Base-by-base conservation (phyloP, 1,139 yeast species). In the Protomyces inouyei region DNA sequence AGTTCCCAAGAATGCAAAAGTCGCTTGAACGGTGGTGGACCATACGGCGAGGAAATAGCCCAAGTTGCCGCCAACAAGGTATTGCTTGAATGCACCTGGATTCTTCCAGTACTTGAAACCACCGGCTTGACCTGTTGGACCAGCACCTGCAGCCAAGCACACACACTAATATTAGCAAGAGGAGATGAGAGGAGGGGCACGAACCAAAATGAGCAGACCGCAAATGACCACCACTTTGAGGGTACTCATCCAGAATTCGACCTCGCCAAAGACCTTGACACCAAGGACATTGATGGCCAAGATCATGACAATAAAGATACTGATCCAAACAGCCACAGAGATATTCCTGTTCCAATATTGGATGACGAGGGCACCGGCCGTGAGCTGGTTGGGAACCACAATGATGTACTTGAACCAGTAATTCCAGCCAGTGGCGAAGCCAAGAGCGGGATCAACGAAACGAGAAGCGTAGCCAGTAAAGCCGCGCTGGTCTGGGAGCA, bases 381-480 rank as follows among this genome's bases (percentile, higher is more conserved):
- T 72, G 67, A 77, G 70, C 66, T 77, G 79, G 9, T 74, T 71
- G 2, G 79, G 76, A 52, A 74, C 73, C 37, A 77, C 74, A 43
- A 77, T 74, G 76, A 88, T 80, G 73, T 87, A 88, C 66, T 89
- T 83, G 16, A 87, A 74, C 84, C 92, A 88, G 74, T 89, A 89
- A 54, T 84, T 78, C 80, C 91, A 82, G 0, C 96, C 96, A 0
- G 88, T 78, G 0, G 95, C 85, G 73, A 88, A 87, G 0, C 96
- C 96, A 73, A 89, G 84, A 0, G 96, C 88, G 70, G 87, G 91
- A 72, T 89, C 95, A 1, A 88, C 89, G 74, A 89, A 88, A 57
- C 96, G 77, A 10, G 56, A 23, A 9, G 64, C 67, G 25, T 43
- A 64, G n/a, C 61, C 59, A 32, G 88, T 83, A 28, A 86, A 87